phyloP scores from a whole-genome alignment of 768 basidiomycete genomes.

The Mycena polygramma region DNA sequence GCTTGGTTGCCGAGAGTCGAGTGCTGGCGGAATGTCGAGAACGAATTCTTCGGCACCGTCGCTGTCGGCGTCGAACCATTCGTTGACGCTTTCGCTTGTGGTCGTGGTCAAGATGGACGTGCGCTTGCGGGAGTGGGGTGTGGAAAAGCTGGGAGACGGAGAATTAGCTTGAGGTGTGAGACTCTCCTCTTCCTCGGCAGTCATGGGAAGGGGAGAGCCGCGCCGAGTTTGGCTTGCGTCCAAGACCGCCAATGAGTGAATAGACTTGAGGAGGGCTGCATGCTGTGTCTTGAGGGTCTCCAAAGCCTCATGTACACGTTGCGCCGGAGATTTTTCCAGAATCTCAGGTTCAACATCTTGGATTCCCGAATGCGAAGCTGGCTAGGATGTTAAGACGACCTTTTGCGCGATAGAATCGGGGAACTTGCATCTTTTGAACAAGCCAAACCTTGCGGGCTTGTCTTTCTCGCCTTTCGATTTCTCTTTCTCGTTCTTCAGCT shows the following conservation, averaged over 20 bases:
- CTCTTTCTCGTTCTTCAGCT: slow-evolving; percentile 57
- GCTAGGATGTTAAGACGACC: slow-evolving; percentile 13
- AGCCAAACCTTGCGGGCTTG: slow-evolving; percentile 63
- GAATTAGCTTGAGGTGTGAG: slow-evolving; percentile 32
- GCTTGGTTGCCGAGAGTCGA: slow-evolving; percentile 53
- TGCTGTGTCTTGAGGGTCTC: slow-evolving; percentile 74
- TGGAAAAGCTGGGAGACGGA: slow-evolving; percentile 40
- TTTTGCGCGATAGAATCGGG: slow-evolving; percentile 2
- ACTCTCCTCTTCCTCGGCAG: slow-evolving; percentile 62
- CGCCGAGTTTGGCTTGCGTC: slow-evolving; percentile 45
- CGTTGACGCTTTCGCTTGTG: slow-evolving; percentile 63
- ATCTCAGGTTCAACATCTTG: slow-evolving; percentile 39
- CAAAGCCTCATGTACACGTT: slow-evolving; percentile 63
- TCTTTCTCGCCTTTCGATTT: slow-evolving; percentile 66
- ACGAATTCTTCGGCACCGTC: slow-evolving; percentile 81
- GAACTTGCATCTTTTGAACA: slow-evolving; percentile 72
- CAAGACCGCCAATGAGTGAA: slow-evolving; percentile 49
- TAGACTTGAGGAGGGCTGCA: slow-evolving; percentile 59
- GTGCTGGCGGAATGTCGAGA: slow-evolving; percentile 60
- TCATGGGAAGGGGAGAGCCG: slow-evolving; percentile 57
- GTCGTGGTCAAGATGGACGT: slow-evolving; percentile 61
- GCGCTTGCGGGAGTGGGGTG: slow-evolving; percentile 53
- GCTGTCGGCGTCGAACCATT: slow-evolving; percentile 86
- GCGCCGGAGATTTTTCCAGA: slow-evolving; percentile 34
- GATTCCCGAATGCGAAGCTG: slow-evolving; percentile 42